A percentile compares a stretch with the other conserved stretches of the same genome.
These are phyloP conservation scores for Starmera stellimalicola DNA, from an alignment of 1,139 yeast genomes.

Conservation along the genomic window DNA sequence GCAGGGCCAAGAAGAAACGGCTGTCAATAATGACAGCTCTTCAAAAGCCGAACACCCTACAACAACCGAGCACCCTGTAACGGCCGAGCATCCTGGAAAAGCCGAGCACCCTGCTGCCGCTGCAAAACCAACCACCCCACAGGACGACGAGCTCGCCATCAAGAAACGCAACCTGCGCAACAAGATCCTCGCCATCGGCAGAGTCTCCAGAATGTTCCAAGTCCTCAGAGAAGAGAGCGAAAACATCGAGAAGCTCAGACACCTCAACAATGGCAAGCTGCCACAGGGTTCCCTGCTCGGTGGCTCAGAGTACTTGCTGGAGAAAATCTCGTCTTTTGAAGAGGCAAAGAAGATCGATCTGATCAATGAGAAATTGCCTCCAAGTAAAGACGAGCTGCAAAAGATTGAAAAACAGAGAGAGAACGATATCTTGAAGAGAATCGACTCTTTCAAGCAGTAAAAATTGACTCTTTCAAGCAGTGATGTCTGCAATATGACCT, in stretches of 20 bases:
- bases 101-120: conserved; percentile 2
- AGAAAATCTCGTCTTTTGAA: conserved; percentile 66
- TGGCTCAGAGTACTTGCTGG: conserved; percentile 73
- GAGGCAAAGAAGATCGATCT: conserved; percentile 80
- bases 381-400: conserved; percentile 51
- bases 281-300: conserved; percentile 85
- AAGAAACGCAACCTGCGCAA: conserved; percentile 57
- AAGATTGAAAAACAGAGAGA: conserved; percentile 36
- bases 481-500: too few relatives aligned
- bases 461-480: too few relatives aligned
- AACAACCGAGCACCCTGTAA: conserved; percentile 4
- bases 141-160: conserved; percentile 24
- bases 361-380: conserved; percentile 84
- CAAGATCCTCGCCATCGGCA: conserved; percentile 89
- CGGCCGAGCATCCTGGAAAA: conserved; percentile 9
- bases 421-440: conserved; percentile 12
- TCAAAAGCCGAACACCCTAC: conserved; percentile 2
- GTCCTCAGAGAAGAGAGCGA: conserved; percentile 86
- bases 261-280: conserved; percentile 55
- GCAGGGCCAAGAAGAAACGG: background rate
- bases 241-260: conserved; percentile 72
- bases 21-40: conserved; percentile 1
- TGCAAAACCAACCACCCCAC: conserved; percentile 7
- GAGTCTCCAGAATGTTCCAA: conserved; percentile 89
- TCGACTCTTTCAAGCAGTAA: conserved; percentile 5